A percentile compares a stretch with the other conserved stretches of the same genome.
These are phyloP conservation scores for Macrotyloma uniflorum DNA, from an alignment of 306 rosid species.

Conservation along the genomic window DNA sequence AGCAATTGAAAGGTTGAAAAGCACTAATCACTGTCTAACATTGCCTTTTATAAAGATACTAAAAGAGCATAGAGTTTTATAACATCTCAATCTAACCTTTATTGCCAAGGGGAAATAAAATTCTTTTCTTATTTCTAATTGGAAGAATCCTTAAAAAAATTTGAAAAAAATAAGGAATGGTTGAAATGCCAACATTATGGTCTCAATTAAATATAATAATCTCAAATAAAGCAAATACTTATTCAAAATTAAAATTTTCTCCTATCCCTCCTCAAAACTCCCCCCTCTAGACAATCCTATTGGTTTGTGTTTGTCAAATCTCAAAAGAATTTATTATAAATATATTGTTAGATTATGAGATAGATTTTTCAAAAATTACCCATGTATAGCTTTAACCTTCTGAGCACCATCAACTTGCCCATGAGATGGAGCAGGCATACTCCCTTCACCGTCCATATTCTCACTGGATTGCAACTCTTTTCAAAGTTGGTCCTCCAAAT, in stretches of 20 bases:
- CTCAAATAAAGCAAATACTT: neutral
- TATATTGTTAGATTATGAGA: neutral
- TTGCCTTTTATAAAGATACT: neutral
- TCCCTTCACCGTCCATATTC: conserved; percentile 69
- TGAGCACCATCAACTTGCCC: conserved; percentile 51
- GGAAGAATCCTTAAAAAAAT: neutral
- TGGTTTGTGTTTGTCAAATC: neutral
- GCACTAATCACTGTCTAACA: neutral
- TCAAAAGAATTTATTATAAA: conserved; percentile 23
- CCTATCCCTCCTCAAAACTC: neutral
- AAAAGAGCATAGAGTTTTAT: neutral
- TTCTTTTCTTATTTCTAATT: neutral
- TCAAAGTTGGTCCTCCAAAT: conserved; percentile 16
- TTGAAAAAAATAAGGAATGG: neutral
- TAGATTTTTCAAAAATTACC: conserved; percentile 50
- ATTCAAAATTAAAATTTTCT: neutral
- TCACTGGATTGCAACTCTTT: conserved; percentile 44
- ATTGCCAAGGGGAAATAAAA: neutral
- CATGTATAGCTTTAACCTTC: conserved; percentile 63
- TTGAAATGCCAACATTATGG: neutral
- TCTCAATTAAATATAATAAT: neutral
- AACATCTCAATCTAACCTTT: neutral
- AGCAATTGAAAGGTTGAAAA: neutral
- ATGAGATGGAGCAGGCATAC: conserved; percentile 55
- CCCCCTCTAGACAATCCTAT: conserved; percentile 1